phyloP scores from a whole-genome alignment of 1,284 basidiomycete genomes.

The Cryptococcus sp. region DNA sequence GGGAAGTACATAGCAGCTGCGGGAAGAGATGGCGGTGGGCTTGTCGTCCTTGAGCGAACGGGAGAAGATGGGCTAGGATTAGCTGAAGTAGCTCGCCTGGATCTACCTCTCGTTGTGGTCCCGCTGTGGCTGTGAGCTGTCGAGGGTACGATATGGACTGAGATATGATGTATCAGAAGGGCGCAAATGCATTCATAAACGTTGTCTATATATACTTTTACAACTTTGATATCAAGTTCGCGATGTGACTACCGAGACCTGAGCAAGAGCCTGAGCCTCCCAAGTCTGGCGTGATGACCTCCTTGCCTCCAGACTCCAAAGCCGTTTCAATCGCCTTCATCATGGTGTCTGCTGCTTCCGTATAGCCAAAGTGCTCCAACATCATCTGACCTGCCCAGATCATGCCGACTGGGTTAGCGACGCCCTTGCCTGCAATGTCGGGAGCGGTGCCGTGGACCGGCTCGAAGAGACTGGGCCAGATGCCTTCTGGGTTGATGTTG shows the following conservation, averaged over 20 bases:
- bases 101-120: neutral
- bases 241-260: constrained; percentile 25
- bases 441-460: constrained; percentile 83
- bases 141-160: neutral
- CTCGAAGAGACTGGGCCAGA: constrained; percentile 57
- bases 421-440: constrained; percentile 71
- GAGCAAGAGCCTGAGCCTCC: constrained; percentile 65
- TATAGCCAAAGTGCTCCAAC: constrained; percentile 60
- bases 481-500: constrained; percentile 60
- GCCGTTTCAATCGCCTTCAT: constrained; percentile 60
- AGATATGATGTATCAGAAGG: too few species aligned
- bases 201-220: neutral
- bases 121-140: neutral
- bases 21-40: constrained; percentile 13
- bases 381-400: constrained; percentile 65
- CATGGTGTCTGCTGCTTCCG: constrained; percentile 58
- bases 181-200: too few species aligned
- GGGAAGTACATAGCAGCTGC: constrained; percentile 11
- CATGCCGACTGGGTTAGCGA: constrained; percentile 55
- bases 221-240: constrained; percentile 22
- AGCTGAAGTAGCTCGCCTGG: constrained; percentile 12
- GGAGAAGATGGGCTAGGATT: constrained; percentile 5
- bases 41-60: constrained; percentile 13
- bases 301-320: constrained; percentile 19
- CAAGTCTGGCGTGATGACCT: constrained; percentile 80